phyloP scores from a whole-genome alignment of 345 rosid species.

The Gossypium mustelinum region DNA sequence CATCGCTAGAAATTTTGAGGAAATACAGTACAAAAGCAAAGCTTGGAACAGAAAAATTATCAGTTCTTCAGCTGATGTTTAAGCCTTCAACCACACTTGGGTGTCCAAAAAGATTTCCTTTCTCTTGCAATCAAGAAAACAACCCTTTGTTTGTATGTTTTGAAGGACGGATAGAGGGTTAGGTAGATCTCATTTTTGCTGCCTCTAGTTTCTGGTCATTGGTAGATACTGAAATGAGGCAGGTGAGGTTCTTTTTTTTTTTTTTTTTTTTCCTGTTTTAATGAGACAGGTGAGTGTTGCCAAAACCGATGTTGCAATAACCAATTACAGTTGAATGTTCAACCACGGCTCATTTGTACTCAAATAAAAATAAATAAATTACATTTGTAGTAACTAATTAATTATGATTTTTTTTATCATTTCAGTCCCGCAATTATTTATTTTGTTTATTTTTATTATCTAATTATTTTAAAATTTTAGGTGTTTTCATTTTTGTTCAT shows the following conservation, averaged over 20 bases:
- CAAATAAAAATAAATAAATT: too few species aligned
- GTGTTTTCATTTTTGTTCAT: too few species aligned
- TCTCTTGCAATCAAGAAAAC: background rate
- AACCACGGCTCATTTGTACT: too few species aligned
- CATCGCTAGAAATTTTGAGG: constrained; percentile 17
- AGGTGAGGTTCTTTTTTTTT: background rate
- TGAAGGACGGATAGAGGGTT: background rate
- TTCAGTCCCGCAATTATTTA: too few species aligned
- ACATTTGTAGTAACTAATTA: too few species aligned
- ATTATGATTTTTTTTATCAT: too few species aligned
- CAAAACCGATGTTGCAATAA: too few species aligned
- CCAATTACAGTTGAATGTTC: too few species aligned
- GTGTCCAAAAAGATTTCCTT: background rate
- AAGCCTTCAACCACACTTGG: background rate
- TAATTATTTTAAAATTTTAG: too few species aligned
- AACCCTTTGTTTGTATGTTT: background rate
- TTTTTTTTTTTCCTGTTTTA: too few species aligned
- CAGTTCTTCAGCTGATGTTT: background rate
- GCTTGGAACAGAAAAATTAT: background rate
- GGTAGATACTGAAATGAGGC: background rate
- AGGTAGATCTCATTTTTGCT: background rate
- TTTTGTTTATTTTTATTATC: too few species aligned
- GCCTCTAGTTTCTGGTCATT: background rate
- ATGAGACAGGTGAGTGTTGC: too few species aligned
- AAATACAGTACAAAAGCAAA: background rate